Conservation (phyloP, 176 grass and related monocot species). For the Musa schizocarpa region DNA sequence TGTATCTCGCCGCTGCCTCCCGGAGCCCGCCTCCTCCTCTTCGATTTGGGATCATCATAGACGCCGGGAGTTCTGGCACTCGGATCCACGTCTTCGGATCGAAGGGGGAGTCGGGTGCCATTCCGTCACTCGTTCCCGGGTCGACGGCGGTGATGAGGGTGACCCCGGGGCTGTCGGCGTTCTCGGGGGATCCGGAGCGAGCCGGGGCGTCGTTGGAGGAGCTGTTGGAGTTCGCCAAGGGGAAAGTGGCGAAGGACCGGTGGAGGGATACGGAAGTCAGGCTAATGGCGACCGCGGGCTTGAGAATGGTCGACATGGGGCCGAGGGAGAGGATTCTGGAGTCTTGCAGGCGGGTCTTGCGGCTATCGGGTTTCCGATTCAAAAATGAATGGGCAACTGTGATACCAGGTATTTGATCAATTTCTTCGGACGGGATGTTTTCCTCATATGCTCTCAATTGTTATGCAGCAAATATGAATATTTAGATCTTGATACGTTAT, state of each 20-base stretch:
- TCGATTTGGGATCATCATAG: conserved; percentile 55
- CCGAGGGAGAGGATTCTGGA: conserved; percentile 39
- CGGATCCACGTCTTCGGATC: conserved; percentile 67
- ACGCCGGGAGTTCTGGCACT: conserved; percentile 73
- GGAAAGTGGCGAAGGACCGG: conserved; percentile 32
- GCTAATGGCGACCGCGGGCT: conserved; percentile 77
- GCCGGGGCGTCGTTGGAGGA: conserved; percentile 53
- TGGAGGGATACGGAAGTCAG: conserved; percentile 56
- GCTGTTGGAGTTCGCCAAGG: conserved; percentile 58
- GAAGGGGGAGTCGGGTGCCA: background rate
- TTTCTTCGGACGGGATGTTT: background rate
- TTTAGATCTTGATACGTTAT: background rate
- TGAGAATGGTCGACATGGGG: conserved; percentile 45
- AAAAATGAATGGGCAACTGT: conserved; percentile 68
- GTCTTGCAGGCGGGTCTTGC: conserved; percentile 70
- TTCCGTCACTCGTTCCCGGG: conserved; percentile 37
- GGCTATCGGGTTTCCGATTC: conserved; percentile 46
- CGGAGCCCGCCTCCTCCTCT: background rate
- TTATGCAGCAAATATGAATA: background rate
- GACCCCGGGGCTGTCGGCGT: conserved; percentile 56
- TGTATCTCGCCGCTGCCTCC: conserved; percentile 9
- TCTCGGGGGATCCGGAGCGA: conserved; percentile 32
- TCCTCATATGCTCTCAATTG: background rate
- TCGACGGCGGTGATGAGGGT: conserved; percentile 42
- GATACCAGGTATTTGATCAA: conserved; percentile 47